Percentiles rank a stretch among this genome's conserved stretches.
Evolutionary conservation across 768 basidiomycete genomes (phyloP).

Genomic region (Aureoboletus auriporus): DNA sequence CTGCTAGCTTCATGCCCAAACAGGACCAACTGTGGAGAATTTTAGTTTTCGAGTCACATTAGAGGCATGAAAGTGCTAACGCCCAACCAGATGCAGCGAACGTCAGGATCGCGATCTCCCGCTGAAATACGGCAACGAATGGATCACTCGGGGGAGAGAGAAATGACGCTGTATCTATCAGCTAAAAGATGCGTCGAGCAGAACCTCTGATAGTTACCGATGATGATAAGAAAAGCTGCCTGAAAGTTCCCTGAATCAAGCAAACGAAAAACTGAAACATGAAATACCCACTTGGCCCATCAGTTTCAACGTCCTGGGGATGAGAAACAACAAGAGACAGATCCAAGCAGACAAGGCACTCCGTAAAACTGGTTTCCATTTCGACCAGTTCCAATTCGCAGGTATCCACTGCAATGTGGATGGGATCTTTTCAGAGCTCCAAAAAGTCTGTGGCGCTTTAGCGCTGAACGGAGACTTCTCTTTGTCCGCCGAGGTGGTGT

Average conservation of each 20-base stretch:
- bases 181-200: not conserved
- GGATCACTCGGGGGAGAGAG: conserved; percentile 66
- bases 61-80: conserved; percentile 35
- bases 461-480: not conserved
- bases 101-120: conserved; percentile 51
- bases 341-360: conserved; percentile 63
- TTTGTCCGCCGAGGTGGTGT: not conserved
- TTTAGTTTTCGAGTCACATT: not conserved
- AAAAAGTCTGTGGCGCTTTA: not conserved
- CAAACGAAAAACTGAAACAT: not conserved
- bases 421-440: conserved; percentile 21
- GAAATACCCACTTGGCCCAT: conserved; percentile 51
- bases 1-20: conserved; percentile 60
- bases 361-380: conserved; percentile 60
- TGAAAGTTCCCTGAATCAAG: conserved; percentile 21
- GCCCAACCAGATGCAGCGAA: conserved; percentile 55
- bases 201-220: conserved; percentile 38
- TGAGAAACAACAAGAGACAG: conserved; percentile 53
- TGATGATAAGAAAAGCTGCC: conserved; percentile 63
- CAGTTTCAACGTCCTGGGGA: conserved; percentile 41
- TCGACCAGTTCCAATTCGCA: conserved; percentile 52
- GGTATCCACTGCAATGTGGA: conserved; percentile 49
- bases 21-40: conserved; percentile 53
- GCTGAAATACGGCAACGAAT: conserved; percentile 64
- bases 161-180: conserved; percentile 44